Base-by-base conservation (phyloP, 202 grass and related monocot species). In the Panicum virgatum region DNA sequence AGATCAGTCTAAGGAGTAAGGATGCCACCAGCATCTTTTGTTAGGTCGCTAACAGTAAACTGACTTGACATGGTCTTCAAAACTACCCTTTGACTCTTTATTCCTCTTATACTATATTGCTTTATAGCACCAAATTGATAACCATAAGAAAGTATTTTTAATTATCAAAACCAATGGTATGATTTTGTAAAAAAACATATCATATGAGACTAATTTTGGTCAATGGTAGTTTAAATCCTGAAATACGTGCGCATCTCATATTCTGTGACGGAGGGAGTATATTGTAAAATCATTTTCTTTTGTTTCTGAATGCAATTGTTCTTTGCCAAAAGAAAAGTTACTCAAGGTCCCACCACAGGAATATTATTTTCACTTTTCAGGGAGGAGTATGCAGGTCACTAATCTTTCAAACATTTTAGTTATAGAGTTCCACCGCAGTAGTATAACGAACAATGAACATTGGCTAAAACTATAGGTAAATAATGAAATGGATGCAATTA, bases 361-460 rank as follows among this genome's bases (percentile, higher is more conserved):
- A 7, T 14, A 43, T 2, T 74, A 60, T 60, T 59, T n/a, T n/a
- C n/a, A n/a, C 30, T 64, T 69, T 84, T 29, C 13, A 6, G 65
- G 54, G 6, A n/a, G 37, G 15, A 71, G 26, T 16, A 48, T 80
- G 11, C 26, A 42, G 14, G 43, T 68, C 7, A 68, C 13, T 45
- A 60, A 79, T 62, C 7, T 75, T 81, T 5, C 52, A 73, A 59
- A 43, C 23, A 83, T 60, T 10, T 27, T 19, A 27, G 7, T 51
- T 53, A 25, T 2, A 81, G 12, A 77, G 27, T 82, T 52, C 2
- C 29, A 54, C 25, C 30, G 3, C 43, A 29, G 51, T 69, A 51
- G 60, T 12, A 80, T 67, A 66, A 66, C 59, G 19, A 39, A 39
- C 0, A 26, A 46, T 46, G 19, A 70, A 70, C 69, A 72, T 15